A percentile compares a stretch with the other conserved stretches of the same genome.
These are phyloP conservation scores for Abrus precatorius DNA, from an alignment of 306 rosid genomes.

Conservation along the genomic window DNA sequence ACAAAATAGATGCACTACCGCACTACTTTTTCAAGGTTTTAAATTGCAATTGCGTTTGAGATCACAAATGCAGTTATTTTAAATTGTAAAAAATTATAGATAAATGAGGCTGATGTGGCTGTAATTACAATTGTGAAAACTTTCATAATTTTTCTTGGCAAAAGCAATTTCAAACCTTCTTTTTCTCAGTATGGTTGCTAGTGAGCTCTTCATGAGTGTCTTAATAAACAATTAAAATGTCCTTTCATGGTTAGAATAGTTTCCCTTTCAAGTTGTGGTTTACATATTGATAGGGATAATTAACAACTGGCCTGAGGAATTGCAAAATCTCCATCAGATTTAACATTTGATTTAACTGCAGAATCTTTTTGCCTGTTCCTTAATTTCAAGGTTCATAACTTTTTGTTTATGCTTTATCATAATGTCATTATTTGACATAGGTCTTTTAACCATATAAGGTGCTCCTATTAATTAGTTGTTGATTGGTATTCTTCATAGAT, in stretches of 20 bases:
- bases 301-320: conserved; percentile 6
- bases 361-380: neutral
- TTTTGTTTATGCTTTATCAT: neutral
- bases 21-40: neutral
- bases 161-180: no score
- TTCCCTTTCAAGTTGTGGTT: neutral
- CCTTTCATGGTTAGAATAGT: neutral
- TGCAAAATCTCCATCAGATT: neutral
- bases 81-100: neutral
- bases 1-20: neutral
- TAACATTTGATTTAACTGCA: neutral
- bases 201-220: neutral
- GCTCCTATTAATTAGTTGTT: neutral
- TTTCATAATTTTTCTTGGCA: no score
- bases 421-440: conserved; percentile 22
- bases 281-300: neutral
- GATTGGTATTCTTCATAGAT: conserved; percentile 1
- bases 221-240: conserved; percentile 7
- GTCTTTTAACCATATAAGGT: conserved; percentile 12
- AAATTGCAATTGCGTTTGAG: neutral
- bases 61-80: neutral
- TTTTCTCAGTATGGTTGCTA: neutral
- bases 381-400: neutral
- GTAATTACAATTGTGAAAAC: no score
- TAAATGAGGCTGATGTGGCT: neutral